These are phyloP conservation scores for Solanum dulcamara DNA, from an alignment of 257 asterid genomes.

Conservation along the genomic window DNA sequence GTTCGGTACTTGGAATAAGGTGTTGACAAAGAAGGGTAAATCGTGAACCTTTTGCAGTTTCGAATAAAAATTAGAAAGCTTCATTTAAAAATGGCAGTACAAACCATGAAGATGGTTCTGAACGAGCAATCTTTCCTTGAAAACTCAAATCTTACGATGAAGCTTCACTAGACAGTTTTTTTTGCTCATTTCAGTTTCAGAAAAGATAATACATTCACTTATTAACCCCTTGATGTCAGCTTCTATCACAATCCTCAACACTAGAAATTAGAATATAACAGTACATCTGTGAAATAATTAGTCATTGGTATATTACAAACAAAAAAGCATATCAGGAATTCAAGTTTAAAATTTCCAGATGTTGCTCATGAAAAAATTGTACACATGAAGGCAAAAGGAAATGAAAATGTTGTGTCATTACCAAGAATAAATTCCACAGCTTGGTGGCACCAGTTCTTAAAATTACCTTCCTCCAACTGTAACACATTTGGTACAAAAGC, in stretches of 20 bases:
- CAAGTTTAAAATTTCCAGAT: not conserved
- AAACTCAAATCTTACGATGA: not conserved
- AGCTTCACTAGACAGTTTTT: not conserved
- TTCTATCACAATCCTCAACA: not conserved
- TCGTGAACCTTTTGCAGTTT: not conserved
- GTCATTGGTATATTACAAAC: not conserved
- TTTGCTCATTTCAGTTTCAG: not conserved
- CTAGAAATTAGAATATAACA: not conserved
- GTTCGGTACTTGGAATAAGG: not conserved
- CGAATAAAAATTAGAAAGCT: not conserved
- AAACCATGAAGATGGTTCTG: not conserved
- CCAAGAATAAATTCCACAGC: slow-evolving; percentile 85
- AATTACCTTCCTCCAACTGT: slow-evolving; percentile 52
- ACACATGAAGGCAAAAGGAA: not conserved
- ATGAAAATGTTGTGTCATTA: slow-evolving; percentile 5
- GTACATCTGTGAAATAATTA: not conserved
- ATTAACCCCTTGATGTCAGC: not conserved
- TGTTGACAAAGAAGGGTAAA: not conserved
- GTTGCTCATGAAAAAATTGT: not conserved
- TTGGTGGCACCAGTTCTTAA: slow-evolving; percentile 83
- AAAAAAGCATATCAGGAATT: not conserved
- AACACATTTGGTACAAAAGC: not conserved
- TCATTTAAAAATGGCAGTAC: not conserved
- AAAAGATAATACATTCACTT: not conserved
- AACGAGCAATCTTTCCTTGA: not conserved